Evolutionary conservation across 129 eudicot species (phyloP).

Genomic region (Flaveria robusta): DNA sequence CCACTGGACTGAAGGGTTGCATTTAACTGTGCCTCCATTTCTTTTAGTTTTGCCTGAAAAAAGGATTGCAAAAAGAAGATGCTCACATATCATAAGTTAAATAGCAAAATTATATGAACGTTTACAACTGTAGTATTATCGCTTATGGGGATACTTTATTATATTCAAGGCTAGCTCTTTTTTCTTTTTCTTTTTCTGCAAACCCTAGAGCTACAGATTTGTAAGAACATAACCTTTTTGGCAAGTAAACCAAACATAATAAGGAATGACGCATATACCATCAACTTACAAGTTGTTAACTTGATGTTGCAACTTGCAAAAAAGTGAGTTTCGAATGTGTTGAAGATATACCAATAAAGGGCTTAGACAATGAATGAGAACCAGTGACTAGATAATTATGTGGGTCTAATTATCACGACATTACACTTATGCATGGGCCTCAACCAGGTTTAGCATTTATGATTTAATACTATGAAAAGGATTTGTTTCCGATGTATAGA

Average conservation of each 20-base stretch:
- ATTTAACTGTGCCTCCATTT: conserved; percentile 59
- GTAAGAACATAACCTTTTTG: neutral
- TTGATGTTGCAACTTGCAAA: conserved; percentile 13
- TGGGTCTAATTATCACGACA: conserved; percentile 6
- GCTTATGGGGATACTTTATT: conserved; percentile 7
- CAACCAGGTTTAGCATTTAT: neutral
- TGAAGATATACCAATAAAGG: conserved; percentile 8
- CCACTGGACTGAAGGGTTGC: conserved; percentile 53
- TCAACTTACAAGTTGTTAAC: neutral
- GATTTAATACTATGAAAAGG: neutral
- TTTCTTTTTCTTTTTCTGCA: neutral
- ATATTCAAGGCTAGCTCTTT: conserved; percentile 6
- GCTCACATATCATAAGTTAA: conserved; percentile 14
- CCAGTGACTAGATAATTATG: neutral
- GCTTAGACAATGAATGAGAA: neutral
- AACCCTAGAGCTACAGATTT: conserved; percentile 18
- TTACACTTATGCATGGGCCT: conserved; percentile 8
- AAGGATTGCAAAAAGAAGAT: conserved; percentile 11
- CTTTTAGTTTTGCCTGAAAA: conserved; percentile 68
- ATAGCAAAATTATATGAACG: neutral
- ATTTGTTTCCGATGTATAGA: neutral
- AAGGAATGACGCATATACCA: neutral
- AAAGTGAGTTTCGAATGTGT: neutral
- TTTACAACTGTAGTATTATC: neutral
- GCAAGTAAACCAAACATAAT: conserved; percentile 4